Evolutionary conservation across 257 asterid genomes (phyloP), one percentile per base, ranked within the genome.

Genomic region (Sherardia arvensis): DNA sequence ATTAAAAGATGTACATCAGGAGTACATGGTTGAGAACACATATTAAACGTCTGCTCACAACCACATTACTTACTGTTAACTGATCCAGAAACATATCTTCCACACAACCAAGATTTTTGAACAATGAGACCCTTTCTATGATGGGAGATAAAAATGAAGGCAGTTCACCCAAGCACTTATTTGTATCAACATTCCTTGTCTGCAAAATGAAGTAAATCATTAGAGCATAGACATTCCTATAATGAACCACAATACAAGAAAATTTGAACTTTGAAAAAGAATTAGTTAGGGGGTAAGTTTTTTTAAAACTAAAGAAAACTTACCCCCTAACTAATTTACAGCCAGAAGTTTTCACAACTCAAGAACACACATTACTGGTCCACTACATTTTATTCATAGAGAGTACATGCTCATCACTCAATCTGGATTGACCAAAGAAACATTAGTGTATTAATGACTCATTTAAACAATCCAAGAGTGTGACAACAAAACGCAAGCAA

Each of bases 131-230:
- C 75, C 89, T 81, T 59, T 83, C 80, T 22, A 85, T 81, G 59
- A 89, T 43, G 27, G 82, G 87, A 65, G 85, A 82, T 72, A 85
- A 62, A 69, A 92, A 92, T 20, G 81, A 75, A 8, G 99, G 97
- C 67, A 92, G 91, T 77, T 87, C 84, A 14, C 99, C 99, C 83
- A 89, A 45, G 82, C 83, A 82, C 43, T 78, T 78, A 67, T 71
- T 82, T n/a, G 95, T 64, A 80, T 92, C 78, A 59, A 92, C 91
- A 66, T 89, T 92, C 76, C 99, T 89, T 51, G 83, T 85, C 99
- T 92, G 94, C 72, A 65, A 74, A 25, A 60, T 21, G 3, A 29
- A 58, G 64, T 26, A 56, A 27, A 36, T 38, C 38, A 62, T 57
- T 62, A 53, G 17, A 7, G 4, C 20, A 43, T 22, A 15, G 47